Evolutionary conservation across 805 yeast species (phyloP).

Genomic region (Priceomyces melissophilus): DNA sequence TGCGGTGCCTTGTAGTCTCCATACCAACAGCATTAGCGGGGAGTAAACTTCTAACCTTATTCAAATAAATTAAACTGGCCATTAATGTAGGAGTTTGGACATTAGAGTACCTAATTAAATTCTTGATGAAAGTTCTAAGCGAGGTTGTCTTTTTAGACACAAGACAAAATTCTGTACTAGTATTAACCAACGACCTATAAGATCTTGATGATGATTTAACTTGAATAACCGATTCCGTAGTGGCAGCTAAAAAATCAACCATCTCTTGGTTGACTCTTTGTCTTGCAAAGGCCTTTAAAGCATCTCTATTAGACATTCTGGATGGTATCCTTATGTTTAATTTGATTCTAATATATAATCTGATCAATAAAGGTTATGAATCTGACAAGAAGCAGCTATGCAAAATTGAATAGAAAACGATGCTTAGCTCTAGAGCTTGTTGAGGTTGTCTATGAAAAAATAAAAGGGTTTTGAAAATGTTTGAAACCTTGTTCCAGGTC

Average conservation of each 20-base stretch:
- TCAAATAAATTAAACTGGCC: conserved; percentile 84
- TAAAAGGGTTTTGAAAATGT: too few species aligned
- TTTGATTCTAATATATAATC: too few species aligned
- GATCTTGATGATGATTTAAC: conserved; percentile 24
- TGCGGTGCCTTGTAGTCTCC: conserved; percentile 89
- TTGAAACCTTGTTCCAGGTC: too few species aligned
- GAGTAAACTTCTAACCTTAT: conserved; percentile 68
- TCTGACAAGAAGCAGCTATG: too few species aligned
- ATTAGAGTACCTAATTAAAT: conserved; percentile 73
- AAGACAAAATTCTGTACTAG: conserved; percentile 23
- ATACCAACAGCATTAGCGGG: conserved; percentile 91
- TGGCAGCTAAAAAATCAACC: conserved; percentile 55
- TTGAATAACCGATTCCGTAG: conserved; percentile 56
- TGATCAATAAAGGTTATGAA: too few species aligned
- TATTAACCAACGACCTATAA: conserved; percentile 37
- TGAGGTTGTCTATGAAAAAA: too few species aligned
- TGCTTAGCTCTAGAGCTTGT: too few species aligned
- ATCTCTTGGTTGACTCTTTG: conserved; percentile 56
- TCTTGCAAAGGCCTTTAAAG: conserved; percentile 51
- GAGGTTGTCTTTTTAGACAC: conserved; percentile 19
- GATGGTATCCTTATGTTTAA: too few species aligned
- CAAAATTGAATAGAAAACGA: too few species aligned
- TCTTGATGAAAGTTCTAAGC: conserved; percentile 63
- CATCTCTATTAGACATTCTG: conserved; percentile 36
- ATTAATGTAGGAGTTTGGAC: conserved; percentile 94